Percentiles rank a stretch among this genome's conserved stretches.
phyloP scores from a whole-genome alignment of 805 yeast genomes.

The Dipodascus geniculatus region DNA sequence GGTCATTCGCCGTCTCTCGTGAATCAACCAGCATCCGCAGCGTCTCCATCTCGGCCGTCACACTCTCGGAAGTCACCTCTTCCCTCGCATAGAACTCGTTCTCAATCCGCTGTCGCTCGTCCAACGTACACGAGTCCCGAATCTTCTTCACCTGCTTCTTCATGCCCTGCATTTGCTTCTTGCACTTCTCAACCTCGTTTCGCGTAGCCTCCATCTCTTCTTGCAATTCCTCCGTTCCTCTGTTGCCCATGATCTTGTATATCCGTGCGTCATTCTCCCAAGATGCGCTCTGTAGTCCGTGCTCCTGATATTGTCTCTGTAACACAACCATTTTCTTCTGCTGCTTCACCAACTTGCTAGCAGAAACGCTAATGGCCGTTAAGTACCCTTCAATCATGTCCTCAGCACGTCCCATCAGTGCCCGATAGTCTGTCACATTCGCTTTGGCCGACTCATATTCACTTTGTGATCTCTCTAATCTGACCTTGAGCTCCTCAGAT shows the following conservation, averaged over 20 bases:
- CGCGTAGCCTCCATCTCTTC: slow-evolving; percentile 25
- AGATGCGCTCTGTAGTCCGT: slow-evolving; percentile 4
- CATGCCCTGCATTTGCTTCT: slow-evolving; percentile 27
- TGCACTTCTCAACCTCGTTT: slow-evolving; percentile 34
- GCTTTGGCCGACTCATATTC: neutral
- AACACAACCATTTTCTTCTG: neutral
- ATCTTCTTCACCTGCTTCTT: slow-evolving; percentile 10
- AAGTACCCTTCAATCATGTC: slow-evolving; percentile 2
- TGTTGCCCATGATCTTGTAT: slow-evolving; percentile 5
- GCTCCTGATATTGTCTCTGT: neutral
- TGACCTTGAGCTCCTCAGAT: slow-evolving; percentile 1
- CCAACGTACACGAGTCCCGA: neutral
- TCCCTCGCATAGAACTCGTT: neutral
- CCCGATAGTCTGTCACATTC: neutral
- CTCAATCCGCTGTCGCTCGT: neutral
- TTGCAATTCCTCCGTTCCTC: slow-evolving; percentile 5
- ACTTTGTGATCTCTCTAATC: slow-evolving; percentile 4
- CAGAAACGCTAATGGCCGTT: neutral
- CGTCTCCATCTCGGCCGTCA: slow-evolving; percentile 27
- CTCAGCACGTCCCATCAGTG: neutral
- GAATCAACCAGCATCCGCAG: neutral
- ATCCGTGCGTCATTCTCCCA: slow-evolving; percentile 4
- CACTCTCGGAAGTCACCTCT: slow-evolving; percentile 9
- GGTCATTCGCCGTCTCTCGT: neutral
- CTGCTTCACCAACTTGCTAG: neutral